These are phyloP conservation scores for Cetraspora pellucida DNA, from an alignment of 192 early-diverging fungal species.

Conservation along the genomic window DNA sequence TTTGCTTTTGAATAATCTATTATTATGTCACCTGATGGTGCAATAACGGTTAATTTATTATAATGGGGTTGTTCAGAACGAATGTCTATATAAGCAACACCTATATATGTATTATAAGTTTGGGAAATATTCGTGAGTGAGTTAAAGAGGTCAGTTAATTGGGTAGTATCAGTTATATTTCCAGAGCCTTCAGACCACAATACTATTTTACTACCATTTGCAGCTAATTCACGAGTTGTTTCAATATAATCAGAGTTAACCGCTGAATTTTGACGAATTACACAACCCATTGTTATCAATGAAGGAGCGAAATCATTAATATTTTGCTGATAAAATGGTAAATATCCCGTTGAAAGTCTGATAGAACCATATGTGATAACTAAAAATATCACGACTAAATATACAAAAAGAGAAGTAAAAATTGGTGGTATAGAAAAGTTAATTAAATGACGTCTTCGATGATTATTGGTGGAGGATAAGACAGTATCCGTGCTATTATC, in stretches of 20 bases:
- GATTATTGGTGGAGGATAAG: not conserved
- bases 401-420: not conserved
- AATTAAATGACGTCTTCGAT: not conserved
- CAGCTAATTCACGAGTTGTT: slow-evolving; percentile 36
- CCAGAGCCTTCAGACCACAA: slow-evolving; percentile 40
- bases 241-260: not conserved
- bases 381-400: slow-evolving; percentile 1
- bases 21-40: slow-evolving; percentile 40
- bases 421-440: not conserved
- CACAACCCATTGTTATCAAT: slow-evolving; percentile 18
- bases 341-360: not conserved
- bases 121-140: slow-evolving; percentile 38
- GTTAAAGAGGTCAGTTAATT: not conserved
- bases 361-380: slow-evolving; percentile 19
- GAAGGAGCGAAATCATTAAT: not conserved
- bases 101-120: slow-evolving; percentile 40
- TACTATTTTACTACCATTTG: slow-evolving; percentile 38
- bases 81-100: slow-evolving; percentile 38
- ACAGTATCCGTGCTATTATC: not conserved
- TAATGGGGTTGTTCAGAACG: not conserved
- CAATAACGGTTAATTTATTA: slow-evolving; percentile 46
- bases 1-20: slow-evolving; percentile 50
- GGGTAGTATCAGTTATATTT: not conserved
- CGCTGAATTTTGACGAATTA: not conserved
- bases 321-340: slow-evolving; percentile 24